These are phyloP conservation scores for Skeletonema marinoi DNA, from an alignment of 108 stramenopile species.

Conservation along the genomic window DNA sequence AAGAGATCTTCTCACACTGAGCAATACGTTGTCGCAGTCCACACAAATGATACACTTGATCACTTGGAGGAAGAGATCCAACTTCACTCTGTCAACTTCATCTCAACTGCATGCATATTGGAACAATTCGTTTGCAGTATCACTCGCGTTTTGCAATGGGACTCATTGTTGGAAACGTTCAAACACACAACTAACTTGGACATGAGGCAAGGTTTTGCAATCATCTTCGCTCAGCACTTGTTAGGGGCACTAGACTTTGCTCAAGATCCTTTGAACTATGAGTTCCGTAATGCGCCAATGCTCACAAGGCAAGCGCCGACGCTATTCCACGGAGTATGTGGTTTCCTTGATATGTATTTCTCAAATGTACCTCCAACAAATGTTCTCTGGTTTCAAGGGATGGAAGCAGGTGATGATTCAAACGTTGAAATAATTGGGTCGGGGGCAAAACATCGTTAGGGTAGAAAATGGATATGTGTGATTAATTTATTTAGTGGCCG, in stretches of 20 bases:
- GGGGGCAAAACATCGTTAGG: neutral
- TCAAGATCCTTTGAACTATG: conserved; percentile 27
- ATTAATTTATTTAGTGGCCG: neutral
- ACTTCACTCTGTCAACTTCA: conserved; percentile 37
- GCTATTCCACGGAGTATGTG: neutral
- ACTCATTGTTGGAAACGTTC: conserved; percentile 17
- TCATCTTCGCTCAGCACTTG: conserved; percentile 38
- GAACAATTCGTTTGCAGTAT: conserved; percentile 53
- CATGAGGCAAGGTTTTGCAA: conserved; percentile 21
- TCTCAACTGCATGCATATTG: conserved; percentile 15
- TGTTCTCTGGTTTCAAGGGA: conserved; percentile 18
- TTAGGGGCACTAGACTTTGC: conserved; percentile 47
- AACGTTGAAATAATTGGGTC: neutral
- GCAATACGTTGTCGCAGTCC: conserved; percentile 37
- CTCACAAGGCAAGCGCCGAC: neutral
- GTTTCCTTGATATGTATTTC: conserved; percentile 5
- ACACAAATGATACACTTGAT: conserved; percentile 49
- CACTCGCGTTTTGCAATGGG: conserved; percentile 36
- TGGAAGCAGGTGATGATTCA: neutral
- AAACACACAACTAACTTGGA: neutral
- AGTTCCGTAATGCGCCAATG: conserved; percentile 31
- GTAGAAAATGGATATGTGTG: neutral
- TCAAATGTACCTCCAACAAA: neutral
- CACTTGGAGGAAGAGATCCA: conserved; percentile 38
- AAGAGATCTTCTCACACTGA: conserved; percentile 9